These are phyloP conservation scores for Blastomyces silverae DNA, from an alignment of 2,329 filamentous ascomycete species.

Conservation along the genomic window DNA sequence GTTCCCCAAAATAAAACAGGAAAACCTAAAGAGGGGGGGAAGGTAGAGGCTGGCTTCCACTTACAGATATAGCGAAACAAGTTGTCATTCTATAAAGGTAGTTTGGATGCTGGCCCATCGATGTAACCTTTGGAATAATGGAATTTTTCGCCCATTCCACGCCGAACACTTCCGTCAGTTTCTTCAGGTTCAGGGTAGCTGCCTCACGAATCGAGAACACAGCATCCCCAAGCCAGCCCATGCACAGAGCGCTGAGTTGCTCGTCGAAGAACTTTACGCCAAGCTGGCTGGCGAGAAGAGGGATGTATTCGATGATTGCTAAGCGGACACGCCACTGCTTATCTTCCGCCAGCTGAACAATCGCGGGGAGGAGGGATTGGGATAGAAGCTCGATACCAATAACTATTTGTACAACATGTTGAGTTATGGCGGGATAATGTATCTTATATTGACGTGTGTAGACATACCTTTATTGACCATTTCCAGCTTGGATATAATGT, in stretches of 20 bases:
- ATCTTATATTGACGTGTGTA: not conserved
- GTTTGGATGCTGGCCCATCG: conserved; percentile 96
- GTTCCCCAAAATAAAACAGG: not conserved
- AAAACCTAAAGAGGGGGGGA: too few species aligned
- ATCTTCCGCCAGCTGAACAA: conserved; percentile 94
- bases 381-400: conserved; percentile 97
- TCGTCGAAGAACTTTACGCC: conserved; percentile 98
- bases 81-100: conserved; percentile 99
- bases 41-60: conserved; percentile 34
- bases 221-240: conserved; percentile 97
- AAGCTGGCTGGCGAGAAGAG: conserved; percentile 86
- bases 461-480: conserved; percentile 83
- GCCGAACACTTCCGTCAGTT: conserved; percentile 96
- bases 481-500: conserved; percentile 99
- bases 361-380: conserved; percentile 91
- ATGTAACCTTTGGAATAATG: conserved; percentile 97
- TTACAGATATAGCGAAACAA: conserved; percentile 97
- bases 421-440: not conserved
- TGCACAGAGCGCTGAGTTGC: conserved; percentile 89
- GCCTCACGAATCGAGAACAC: conserved; percentile 98
- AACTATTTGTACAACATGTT: conserved; percentile 48
- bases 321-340: conserved; percentile 98
- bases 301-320: conserved; percentile 99
- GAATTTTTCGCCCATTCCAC: conserved; percentile 96
- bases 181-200: conserved; percentile 94